Evolutionary conservation across 2,329 filamentous ascomycete species (phyloP).

Genomic region (Talaromyces sp.): DNA sequence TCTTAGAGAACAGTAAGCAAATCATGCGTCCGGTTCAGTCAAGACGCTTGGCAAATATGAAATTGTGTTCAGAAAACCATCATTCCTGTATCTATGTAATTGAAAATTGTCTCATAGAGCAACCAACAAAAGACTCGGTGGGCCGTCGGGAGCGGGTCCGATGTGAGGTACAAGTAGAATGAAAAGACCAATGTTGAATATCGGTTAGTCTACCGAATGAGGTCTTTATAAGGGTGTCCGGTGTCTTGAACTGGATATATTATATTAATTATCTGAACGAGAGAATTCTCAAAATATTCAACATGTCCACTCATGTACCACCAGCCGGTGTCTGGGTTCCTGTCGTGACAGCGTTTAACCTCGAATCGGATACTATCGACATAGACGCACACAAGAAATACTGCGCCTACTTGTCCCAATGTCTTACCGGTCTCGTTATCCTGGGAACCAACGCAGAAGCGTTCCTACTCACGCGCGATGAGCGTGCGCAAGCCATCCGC

Average conservation of each 20-base stretch:
- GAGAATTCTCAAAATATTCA: background rate
- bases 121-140: no score
- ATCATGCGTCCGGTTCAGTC: no score
- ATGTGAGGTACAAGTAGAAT: background rate
- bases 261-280: background rate
- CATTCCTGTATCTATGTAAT: no score
- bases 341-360: constrained; percentile 44
- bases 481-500: constrained; percentile 46
- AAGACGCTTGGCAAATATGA: no score
- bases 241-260: background rate
- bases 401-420: constrained; percentile 38
- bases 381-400: constrained; percentile 37
- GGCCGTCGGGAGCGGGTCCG: background rate
- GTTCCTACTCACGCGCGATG: constrained; percentile 47
- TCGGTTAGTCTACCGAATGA: background rate
- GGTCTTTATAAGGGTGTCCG: background rate
- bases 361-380: constrained; percentile 35
- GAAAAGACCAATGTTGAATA: background rate
- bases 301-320: constrained; percentile 5
- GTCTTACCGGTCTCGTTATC: constrained; percentile 41
- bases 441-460: constrained; percentile 46
- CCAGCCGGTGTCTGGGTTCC: constrained; percentile 36
- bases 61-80: no score
- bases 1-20: no score
- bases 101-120: no score